Evolutionary conservation across 495 filamentous ascomycete genomes (phyloP).

Genomic region (Bathelium albidoporum): DNA sequence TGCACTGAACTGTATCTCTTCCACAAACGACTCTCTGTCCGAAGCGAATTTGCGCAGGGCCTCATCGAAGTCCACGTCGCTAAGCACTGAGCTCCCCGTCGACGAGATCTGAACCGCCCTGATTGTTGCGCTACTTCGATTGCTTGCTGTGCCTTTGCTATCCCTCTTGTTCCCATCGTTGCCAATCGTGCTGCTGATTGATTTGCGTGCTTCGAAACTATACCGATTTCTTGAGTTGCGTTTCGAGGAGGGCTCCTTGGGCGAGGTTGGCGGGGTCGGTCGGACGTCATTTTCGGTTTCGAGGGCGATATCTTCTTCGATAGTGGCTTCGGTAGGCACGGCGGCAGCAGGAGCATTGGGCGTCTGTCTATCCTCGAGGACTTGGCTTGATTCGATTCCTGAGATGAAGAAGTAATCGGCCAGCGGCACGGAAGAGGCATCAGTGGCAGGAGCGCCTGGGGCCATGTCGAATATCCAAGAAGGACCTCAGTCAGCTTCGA

Average conservation of each 20-base stretch:
- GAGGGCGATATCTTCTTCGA: constrained; percentile 59
- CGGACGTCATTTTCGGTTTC: constrained; percentile 36
- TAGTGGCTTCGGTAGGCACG: constrained; percentile 48
- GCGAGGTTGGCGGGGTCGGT: constrained; percentile 37
- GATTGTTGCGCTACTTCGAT: constrained; percentile 81
- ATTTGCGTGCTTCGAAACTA: constrained; percentile 52
- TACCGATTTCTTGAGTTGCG: constrained; percentile 46
- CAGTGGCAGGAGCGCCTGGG: constrained; percentile 20
- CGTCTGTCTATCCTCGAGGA: constrained; percentile 40
- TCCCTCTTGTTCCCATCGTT: constrained; percentile 25
- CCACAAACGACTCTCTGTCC: constrained; percentile 85
- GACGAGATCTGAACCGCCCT: constrained; percentile 39
- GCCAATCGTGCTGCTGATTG: constrained; percentile 52
- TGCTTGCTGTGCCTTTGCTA: constrained; percentile 61
- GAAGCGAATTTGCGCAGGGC: constrained; percentile 88
- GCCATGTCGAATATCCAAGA: constrained; percentile 18
- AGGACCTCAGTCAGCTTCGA: not conserved
- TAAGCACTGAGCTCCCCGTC: constrained; percentile 28
- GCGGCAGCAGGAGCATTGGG: constrained; percentile 42
- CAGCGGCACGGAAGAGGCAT: constrained; percentile 59
- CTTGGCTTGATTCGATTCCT: constrained; percentile 64
- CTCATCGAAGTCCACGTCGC: constrained; percentile 79
- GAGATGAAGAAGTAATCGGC: constrained; percentile 99
- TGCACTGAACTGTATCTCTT: constrained; percentile 82
- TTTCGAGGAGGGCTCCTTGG: constrained; percentile 49